Base-by-base conservation (phyloP, 148 eudicot species). In the Chenopodium formosanum region DNA sequence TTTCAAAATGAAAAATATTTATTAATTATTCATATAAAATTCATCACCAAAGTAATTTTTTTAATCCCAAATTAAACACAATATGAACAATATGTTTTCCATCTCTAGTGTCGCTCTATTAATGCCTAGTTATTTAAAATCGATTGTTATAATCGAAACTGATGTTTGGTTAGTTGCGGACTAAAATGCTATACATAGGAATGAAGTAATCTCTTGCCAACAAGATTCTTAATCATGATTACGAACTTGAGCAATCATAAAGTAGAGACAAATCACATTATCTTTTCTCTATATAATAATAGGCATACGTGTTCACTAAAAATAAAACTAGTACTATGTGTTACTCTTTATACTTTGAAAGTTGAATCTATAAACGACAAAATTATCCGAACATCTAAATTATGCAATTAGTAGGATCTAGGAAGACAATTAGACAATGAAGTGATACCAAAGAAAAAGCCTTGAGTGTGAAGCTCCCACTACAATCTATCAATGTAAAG, bases 381-480 rank as follows among this genome's bases (percentile, higher is more conserved):
- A 27, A 12, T 34, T 7, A 34, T 16, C 34, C 47, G 0, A 69
- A 69, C n/a, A 69, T 69, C 10, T 37, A 62, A 62, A 62, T 5
- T n/a, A 3, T 62, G 27, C 23, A 20, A 37, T 5, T 40, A 62
- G 25, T 62, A 62, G 66, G 66, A 62, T 20, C 2, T 62, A 44
- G 48, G 69, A 60, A 34, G 68, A 76, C 79, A 76, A 60, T 1
- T 34, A 32, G 79, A 34, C 68, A 76, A 14, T 37, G 52, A 76
- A 76, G 79, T 60, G 79, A 60, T 76, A 68, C 50, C 68, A 19
- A 32, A 76, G 68, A 13, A 60, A 76, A 76, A n/a, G 27, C 9
- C 11, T 70, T 52, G 23, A 78, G 14, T 32, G n/a, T 32, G 73
- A 50, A 67, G 47, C 67, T 76, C 66, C 66, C 7, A 19, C 23